phyloP scores from a whole-genome alignment of 495 filamentous ascomycete genomes.

The Lepidopterella palustris region DNA sequence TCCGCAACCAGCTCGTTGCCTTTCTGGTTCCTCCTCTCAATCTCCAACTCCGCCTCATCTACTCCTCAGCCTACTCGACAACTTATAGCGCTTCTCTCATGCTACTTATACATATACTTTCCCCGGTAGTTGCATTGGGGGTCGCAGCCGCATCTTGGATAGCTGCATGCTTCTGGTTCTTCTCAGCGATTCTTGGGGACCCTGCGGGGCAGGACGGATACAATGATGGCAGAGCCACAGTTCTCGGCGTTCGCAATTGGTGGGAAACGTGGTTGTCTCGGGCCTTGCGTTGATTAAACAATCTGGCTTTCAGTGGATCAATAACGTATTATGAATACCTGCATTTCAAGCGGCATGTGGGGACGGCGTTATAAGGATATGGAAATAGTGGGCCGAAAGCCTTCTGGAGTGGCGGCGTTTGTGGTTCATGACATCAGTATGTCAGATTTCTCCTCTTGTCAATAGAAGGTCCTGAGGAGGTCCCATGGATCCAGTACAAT shows the following conservation, averaged over 20 bases:
- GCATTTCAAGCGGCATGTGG: too few relatives aligned
- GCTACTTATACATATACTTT: slow-evolving; percentile 46
- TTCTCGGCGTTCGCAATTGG: slow-evolving; percentile 54
- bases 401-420: too few relatives aligned
- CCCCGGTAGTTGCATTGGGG: slow-evolving; percentile 49
- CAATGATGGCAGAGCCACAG: slow-evolving; percentile 55
- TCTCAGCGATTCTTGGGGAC: slow-evolving; percentile 55
- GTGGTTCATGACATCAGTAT: too few relatives aligned
- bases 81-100: slow-evolving; percentile 38
- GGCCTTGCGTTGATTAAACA: slow-evolving; percentile 12
- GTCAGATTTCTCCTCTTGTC: too few relatives aligned
- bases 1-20: slow-evolving; percentile 29
- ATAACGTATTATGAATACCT: too few relatives aligned
- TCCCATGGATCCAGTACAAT: too few relatives aligned
- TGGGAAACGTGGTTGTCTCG: slow-evolving; percentile 53
- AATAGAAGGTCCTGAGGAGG: too few relatives aligned
- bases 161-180: slow-evolving; percentile 58
- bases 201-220: slow-evolving; percentile 56
- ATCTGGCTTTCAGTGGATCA: too few relatives aligned
- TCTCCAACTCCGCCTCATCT: slow-evolving; percentile 36
- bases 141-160: slow-evolving; percentile 54
- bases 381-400: too few relatives aligned
- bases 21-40: slow-evolving; percentile 35
- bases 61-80: slow-evolving; percentile 29
- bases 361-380: too few relatives aligned